Evolutionary conservation across 257 asterid genomes (phyloP).

Genomic region (Solanum verrucosum): DNA sequence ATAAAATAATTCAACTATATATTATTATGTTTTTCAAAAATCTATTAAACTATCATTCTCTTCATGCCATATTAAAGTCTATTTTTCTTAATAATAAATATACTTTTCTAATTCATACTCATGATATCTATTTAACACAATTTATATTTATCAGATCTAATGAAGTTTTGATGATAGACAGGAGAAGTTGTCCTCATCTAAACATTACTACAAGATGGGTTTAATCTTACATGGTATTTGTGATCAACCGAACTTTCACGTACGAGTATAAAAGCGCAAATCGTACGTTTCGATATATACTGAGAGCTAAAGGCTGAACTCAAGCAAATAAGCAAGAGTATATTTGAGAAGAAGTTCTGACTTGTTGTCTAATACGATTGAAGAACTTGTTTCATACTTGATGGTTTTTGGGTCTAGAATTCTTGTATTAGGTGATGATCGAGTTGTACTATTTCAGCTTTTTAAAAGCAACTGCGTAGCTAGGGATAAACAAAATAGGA

Average conservation of each 20-base stretch:
- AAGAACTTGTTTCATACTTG: not conserved
- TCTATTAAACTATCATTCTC: not conserved
- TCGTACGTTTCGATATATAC: not conserved
- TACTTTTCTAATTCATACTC: not conserved
- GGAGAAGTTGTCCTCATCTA: not conserved
- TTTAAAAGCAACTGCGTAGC: not conserved
- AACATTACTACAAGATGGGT: not conserved
- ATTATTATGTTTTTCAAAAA: not conserved
- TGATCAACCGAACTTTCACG: not conserved
- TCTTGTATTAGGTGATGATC: not conserved
- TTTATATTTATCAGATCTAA: not conserved
- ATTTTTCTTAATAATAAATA: not conserved
- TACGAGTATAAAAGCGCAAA: not conserved
- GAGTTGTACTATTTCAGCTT: not conserved
- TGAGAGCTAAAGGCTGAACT: not conserved
- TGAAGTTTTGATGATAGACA: not conserved
- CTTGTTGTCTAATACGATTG: not conserved
- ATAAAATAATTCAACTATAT: not conserved
- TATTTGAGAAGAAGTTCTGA: not conserved
- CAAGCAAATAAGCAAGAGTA: not conserved
- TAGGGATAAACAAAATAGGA: not conserved
- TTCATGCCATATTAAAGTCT: not conserved
- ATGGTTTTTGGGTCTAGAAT: not conserved
- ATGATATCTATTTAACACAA: not conserved
- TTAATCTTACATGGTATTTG: not conserved